Conservation (phyloP, 1,284 basidiomycete genomes). For the Ceratobasidium sp. region DNA sequence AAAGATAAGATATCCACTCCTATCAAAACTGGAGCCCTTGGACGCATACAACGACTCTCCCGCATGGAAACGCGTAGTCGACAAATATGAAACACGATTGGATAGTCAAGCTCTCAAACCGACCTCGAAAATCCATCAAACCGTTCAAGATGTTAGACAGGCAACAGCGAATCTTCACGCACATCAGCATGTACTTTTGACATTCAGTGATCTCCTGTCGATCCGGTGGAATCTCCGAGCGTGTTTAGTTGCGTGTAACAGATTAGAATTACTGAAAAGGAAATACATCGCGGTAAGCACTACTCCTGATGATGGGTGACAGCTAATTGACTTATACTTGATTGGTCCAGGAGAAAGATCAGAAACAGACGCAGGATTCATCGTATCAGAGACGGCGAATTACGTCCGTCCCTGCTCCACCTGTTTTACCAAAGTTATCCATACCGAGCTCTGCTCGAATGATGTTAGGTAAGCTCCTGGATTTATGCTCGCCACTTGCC, state of each 20-base stretch:
- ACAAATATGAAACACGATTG: conserved; percentile 30
- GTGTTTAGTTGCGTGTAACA: conserved; percentile 15
- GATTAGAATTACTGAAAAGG: conserved; percentile 8
- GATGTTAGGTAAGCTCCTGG: background rate
- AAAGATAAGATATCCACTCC: conserved; percentile 28
- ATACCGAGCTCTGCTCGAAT: background rate
- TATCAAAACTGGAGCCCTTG: conserved; percentile 8
- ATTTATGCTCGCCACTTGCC: background rate
- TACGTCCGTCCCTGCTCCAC: conserved; percentile 12
- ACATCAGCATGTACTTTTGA: conserved; percentile 23
- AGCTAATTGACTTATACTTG: too few species aligned
- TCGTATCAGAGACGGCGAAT: background rate
- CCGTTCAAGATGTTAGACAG: conserved; percentile 23
- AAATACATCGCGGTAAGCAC: background rate
- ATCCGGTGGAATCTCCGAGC: conserved; percentile 16
- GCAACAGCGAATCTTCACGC: background rate
- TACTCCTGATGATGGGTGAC: too few species aligned
- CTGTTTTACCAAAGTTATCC: background rate
- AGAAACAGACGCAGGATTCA: background rate
- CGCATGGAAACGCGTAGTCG: conserved; percentile 34
- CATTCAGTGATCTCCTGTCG: conserved; percentile 19
- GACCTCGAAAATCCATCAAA: conserved; percentile 28
- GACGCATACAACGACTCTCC: conserved; percentile 39
- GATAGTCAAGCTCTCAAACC: conserved; percentile 28
- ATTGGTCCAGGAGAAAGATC: background rate